phyloP scores from a whole-genome alignment of 768 basidiomycete genomes.

The Suillus sp. region DNA sequence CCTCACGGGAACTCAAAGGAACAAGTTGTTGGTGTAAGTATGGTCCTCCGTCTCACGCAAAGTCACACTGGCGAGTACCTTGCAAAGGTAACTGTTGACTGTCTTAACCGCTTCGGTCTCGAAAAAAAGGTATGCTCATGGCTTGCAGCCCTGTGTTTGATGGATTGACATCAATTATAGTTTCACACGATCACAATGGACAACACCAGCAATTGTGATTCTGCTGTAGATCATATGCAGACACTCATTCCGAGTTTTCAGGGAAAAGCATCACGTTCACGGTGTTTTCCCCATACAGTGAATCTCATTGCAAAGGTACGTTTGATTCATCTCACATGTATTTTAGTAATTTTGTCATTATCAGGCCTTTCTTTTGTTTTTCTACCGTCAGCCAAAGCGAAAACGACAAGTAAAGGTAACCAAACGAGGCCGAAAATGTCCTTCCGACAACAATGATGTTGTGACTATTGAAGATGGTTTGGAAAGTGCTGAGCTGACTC shows the following conservation, averaged over 20 bases:
- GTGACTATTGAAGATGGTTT: neutral
- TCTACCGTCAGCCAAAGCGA: neutral
- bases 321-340: neutral
- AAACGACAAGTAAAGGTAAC: neutral
- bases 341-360: neutral
- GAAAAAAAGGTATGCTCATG: conserved; percentile 26
- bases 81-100: conserved; percentile 28
- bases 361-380: neutral
- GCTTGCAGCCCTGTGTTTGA: neutral
- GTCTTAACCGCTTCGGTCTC: conserved; percentile 30
- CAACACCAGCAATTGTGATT: conserved; percentile 36
- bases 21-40: too few species aligned
- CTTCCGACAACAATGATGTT: neutral
- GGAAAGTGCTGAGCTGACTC: neutral
- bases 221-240: conserved; percentile 24
- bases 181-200: conserved; percentile 34
- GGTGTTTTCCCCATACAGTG: conserved; percentile 35
- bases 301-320: conserved; percentile 38
- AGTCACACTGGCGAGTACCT: conserved; percentile 33
- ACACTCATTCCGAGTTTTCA: too few species aligned
- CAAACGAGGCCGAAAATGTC: neutral
- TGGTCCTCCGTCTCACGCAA: too few species aligned
- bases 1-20: too few species aligned
- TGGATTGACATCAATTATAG: conserved; percentile 14
- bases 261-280: too few species aligned